Conservation (phyloP, 345 rosid species). For the Lumnitzera racemosa region DNA sequence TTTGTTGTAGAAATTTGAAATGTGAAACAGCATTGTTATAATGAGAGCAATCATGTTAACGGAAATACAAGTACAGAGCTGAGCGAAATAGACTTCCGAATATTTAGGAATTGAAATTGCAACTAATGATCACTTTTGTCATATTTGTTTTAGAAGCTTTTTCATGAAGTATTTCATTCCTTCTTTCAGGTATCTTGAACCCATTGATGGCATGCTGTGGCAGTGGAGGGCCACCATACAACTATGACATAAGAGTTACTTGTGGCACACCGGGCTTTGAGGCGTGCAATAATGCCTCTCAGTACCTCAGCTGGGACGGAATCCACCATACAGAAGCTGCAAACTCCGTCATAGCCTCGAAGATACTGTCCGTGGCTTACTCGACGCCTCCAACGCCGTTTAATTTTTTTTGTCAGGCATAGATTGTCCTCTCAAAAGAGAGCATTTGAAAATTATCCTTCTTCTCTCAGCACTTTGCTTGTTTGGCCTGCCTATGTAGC, state of each 20-base stretch:
- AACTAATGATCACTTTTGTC: not conserved
- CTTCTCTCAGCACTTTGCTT: not conserved
- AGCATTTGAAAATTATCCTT: not conserved
- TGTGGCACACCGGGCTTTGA: conserved; percentile 50
- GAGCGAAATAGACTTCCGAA: no score
- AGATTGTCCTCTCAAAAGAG: conserved; percentile 2
- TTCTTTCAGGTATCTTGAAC: conserved; percentile 48
- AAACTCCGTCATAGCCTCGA: conserved; percentile 46
- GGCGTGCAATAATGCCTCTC: conserved; percentile 41
- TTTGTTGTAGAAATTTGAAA: no score
- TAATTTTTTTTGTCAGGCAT: conserved; percentile 41
- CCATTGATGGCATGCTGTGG: conserved; percentile 88
- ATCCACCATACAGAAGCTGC: conserved; percentile 80
- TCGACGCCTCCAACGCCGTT: conserved; percentile 45
- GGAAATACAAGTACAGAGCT: no score
- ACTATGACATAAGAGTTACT: conserved; percentile 49
- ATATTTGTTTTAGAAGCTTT: not conserved
- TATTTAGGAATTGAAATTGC: no score
- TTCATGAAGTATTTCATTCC: not conserved
- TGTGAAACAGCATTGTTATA: no score
- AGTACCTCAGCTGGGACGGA: conserved; percentile 65
- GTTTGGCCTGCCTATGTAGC: not conserved
- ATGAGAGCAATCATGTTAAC: no score
- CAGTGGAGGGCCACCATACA: conserved; percentile 80
- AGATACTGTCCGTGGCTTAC: conserved; percentile 47